Percentiles rank a stretch among this genome's conserved stretches.
phyloP scores from a whole-genome alignment of 2,329 filamentous ascomycete genomes.

The Trichoderma afroharzianum region DNA sequence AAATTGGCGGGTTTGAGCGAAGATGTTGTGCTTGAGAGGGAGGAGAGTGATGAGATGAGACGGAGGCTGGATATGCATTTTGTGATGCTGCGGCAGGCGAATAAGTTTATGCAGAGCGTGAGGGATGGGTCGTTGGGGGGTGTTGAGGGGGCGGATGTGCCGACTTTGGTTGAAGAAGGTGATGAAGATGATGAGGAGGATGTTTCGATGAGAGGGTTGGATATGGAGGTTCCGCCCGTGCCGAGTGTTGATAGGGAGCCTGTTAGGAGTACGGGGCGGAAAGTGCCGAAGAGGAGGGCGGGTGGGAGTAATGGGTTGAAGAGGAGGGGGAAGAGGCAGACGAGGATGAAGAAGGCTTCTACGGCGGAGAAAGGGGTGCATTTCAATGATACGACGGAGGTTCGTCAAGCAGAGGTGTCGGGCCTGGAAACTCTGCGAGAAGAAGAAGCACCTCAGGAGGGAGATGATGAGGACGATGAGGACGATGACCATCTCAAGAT shows the following conservation, averaged over 20 bases:
- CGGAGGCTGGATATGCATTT: constrained; percentile 22
- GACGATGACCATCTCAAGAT: constrained; percentile 6
- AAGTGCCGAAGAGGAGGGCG: neutral
- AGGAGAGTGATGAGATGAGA: constrained; percentile 17
- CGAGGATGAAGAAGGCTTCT: neutral
- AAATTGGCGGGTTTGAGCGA: neutral
- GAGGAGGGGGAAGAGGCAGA: neutral
- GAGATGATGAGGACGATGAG: constrained; percentile 5
- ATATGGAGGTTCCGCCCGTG: neutral
- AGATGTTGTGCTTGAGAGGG: constrained; percentile 9
- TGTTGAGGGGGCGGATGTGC: neutral
- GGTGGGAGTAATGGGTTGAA: neutral
- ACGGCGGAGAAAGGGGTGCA: neutral
- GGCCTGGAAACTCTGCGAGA: neutral
- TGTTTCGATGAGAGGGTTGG: neutral
- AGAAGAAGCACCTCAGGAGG: neutral
- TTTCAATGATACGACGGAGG: neutral
- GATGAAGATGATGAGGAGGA: neutral
- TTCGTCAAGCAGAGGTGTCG: neutral
- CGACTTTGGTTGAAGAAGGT: neutral
- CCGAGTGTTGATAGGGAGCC: neutral
- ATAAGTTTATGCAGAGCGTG: constrained; percentile 22
- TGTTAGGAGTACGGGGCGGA: neutral
- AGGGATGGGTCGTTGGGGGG: constrained; percentile 14
- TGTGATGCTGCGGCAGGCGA: constrained; percentile 23